Percentiles rank a stretch among this genome's conserved stretches.
Evolutionary conservation across 2,329 filamentous ascomycete species (phyloP).

Genomic region (Fusarium sambucinum): DNA sequence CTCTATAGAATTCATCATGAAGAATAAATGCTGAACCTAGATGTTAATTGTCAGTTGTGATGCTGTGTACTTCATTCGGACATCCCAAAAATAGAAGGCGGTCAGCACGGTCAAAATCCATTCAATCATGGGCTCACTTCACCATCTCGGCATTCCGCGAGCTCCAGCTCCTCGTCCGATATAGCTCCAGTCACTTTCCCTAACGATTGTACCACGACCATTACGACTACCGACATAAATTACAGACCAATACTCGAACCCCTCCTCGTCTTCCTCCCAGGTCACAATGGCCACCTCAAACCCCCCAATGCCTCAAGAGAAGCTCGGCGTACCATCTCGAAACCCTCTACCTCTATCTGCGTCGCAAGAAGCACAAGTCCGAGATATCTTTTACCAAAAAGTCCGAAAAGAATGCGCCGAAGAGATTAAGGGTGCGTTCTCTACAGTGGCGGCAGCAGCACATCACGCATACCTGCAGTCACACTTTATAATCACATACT

Average conservation of each 20-base stretch:
- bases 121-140: slow-evolving; percentile 44
- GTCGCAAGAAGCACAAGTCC: slow-evolving; percentile 83
- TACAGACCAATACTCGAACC: too few species aligned
- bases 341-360: slow-evolving; percentile 88
- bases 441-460: too few species aligned
- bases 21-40: neutral
- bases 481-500: neutral
- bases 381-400: slow-evolving; percentile 82
- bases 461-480: neutral
- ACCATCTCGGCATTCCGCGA: slow-evolving; percentile 34
- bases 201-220: slow-evolving; percentile 13
- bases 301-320: slow-evolving; percentile 52
- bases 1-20: too few species aligned
- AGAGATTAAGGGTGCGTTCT: slow-evolving; percentile 77
- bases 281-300: slow-evolving; percentile 52
- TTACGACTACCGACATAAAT: neutral
- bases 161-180: slow-evolving; percentile 47
- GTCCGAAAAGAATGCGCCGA: slow-evolving; percentile 80
- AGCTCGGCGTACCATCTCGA: slow-evolving; percentile 67
- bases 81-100: slow-evolving; percentile 33
- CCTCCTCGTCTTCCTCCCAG: neutral
- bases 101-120: slow-evolving; percentile 26
- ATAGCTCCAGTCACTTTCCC: slow-evolving; percentile 24
- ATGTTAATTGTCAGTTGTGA: neutral
- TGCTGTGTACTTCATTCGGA: slow-evolving; percentile 6